Base-by-base conservation (phyloP, 352 stramenopile genomes). In the Elongisporangium anandrum region DNA sequence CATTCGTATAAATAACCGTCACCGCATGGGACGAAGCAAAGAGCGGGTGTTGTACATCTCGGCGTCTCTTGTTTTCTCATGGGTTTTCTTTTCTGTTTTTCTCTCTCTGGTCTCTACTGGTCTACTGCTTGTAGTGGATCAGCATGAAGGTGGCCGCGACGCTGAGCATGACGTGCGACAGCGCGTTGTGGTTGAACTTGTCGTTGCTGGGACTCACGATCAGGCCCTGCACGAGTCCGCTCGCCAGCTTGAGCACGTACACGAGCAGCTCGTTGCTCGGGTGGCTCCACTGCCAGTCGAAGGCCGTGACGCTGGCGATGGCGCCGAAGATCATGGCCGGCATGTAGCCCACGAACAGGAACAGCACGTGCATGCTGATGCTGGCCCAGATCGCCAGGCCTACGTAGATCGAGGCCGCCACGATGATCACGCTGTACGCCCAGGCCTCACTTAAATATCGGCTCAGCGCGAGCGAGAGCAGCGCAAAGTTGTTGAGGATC, bases 161-260 rank as follows among this genome's bases (percentile, higher is more conserved):
- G 41, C 83, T 92, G 50, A 95, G 76, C 52, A 94, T 82, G 48
- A 94, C 84, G 72, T 95, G 86, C 39, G 86, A 92, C 45, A 95
- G 70, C 50, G 86, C 86, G 56, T 95, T 95, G 77, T 95, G 86
- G 81, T 95, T 95, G 68, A 95, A 95, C 61, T 84, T 82, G 68
- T 87, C 72, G 64, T 88, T 87, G 73, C 75, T 89, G 23, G 86
- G 86, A 53, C 79, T 86, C 68, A 87, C 87, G 22, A 92, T 83
- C 41, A 92, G 76, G 3, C 80, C 84, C 70, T 95, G 86, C 58
- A 94, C 80, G 62, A 94, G 73, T 10, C 82, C 86, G 39, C 83
- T 80, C 50, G 77, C 68, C 39, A 95, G 75, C 66, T 94, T 95
- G 55, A 94, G 52, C 24, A 81, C 54, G 68, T 94, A 92, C 49